Evolutionary conservation across 2,329 filamentous ascomycete genomes (phyloP).

Genomic region (Alternaria rosae): DNA sequence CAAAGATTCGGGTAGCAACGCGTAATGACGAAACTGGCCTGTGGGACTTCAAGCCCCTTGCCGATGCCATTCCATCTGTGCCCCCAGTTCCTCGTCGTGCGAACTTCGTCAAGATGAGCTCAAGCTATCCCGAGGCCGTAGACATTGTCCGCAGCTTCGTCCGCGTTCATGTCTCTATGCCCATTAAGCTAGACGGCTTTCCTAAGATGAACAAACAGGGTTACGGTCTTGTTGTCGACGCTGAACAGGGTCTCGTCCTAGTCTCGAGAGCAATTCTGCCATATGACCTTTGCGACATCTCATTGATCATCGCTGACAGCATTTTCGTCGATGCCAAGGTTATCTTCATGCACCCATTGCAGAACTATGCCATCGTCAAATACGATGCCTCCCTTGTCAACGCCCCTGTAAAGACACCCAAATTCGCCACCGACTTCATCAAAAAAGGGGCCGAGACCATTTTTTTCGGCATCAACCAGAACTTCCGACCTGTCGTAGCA

Average conservation of each 20-base stretch:
- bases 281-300: slow-evolving; percentile 96
- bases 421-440: slow-evolving; percentile 79
- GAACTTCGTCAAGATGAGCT: slow-evolving; percentile 90
- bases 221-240: slow-evolving; percentile 96
- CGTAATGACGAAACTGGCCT: slow-evolving; percentile 89
- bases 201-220: slow-evolving; percentile 93
- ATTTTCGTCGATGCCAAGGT: slow-evolving; percentile 95
- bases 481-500: slow-evolving; percentile 89
- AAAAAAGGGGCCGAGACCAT: slow-evolving; percentile 94
- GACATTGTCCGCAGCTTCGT: slow-evolving; percentile 96
- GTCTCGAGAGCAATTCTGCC: slow-evolving; percentile 94
- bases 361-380: slow-evolving; percentile 95
- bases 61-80: slow-evolving; percentile 78
- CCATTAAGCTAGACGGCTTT: slow-evolving; percentile 96
- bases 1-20: slow-evolving; percentile 90
- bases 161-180: slow-evolving; percentile 89
- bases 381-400: slow-evolving; percentile 95
- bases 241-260: slow-evolving; percentile 91
- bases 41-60: slow-evolving; percentile 93
- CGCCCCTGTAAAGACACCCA: slow-evolving; percentile 89
- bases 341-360: slow-evolving; percentile 92
- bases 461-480: slow-evolving; percentile 98
- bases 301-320: slow-evolving; percentile 93
- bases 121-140: slow-evolving; percentile 87
- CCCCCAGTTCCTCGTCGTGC: slow-evolving; percentile 77